Base-by-base conservation (phyloP, 106 monocot species). In the Allium fistulosum region DNA sequence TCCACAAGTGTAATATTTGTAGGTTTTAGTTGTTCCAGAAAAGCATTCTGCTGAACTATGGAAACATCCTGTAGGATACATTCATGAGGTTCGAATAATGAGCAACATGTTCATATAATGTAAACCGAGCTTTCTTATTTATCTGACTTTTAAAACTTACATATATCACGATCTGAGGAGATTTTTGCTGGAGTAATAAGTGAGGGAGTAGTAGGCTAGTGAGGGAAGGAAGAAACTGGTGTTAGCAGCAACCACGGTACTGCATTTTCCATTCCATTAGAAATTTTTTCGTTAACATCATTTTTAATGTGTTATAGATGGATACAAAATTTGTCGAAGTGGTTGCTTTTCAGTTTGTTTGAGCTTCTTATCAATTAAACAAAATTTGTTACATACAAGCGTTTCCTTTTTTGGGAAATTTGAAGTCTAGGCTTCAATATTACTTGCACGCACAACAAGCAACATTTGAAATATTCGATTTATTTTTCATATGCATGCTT, bases 1-100 rank as follows among this genome's bases (percentile, higher is more conserved):
- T n/a, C n/a, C n/a, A n/a, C n/a, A n/a, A n/a, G n/a, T n/a, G n/a
- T n/a, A n/a, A n/a, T n/a, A n/a, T n/a, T 26, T 69, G 16, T 11
- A 94, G 94, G 90, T 94, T 49, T 85, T 94, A 63, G 94, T 94
- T 14, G 90, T 94, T 49, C 81, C 90, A 87, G 94, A 94, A 75
- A 90, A 85, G 57, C 67, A 94, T 57, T 79, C 76, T 69, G 11
- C 60, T 66, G 50, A 26, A 18, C 68, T 77, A 53, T 94, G 94
- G 94, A 94, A 94, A 68, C 75, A 90, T 53, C 94, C 94, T 49
- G 90, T 90, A 45, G 94, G 94, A 7, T 94, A 87, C 66, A 90
- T 94, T 65, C 77, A 69, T 58, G 90, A 90, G 84, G 94, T 94
- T 72, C 8, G 48, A n/a, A 9, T 56, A 58, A 2, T 26, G 16